phyloP scores from a whole-genome alignment of 495 filamentous ascomycete species.

The Xylaria grammica region DNA sequence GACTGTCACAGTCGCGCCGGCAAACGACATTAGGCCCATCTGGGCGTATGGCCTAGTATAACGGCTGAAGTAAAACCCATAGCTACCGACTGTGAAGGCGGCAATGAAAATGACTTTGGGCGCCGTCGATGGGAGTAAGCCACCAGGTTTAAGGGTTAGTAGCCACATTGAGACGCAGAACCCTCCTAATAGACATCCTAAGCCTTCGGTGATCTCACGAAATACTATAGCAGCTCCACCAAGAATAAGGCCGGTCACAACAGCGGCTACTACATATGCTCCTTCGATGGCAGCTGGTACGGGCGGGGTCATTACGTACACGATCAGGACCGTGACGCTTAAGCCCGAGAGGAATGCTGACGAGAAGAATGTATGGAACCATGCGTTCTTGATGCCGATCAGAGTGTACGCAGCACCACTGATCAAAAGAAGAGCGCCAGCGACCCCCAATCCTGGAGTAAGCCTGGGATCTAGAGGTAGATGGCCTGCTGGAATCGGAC shows the following conservation, averaged over 20 bases:
- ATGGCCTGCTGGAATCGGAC: constrained; percentile 44
- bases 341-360: constrained; percentile 74
- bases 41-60: constrained; percentile 78
- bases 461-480: constrained; percentile 77
- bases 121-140: constrained; percentile 64
- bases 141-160: constrained; percentile 76
- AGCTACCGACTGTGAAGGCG: constrained; percentile 68
- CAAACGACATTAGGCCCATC: constrained; percentile 77
- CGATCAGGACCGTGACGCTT: constrained; percentile 79
- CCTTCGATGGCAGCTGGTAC: constrained; percentile 80
- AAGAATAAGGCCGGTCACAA: constrained; percentile 75
- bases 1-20: constrained; percentile 76
- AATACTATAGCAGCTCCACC: constrained; percentile 80
- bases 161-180: constrained; percentile 94
- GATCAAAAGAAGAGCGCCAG: constrained; percentile 75
- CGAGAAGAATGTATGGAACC: constrained; percentile 83
- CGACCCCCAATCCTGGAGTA: constrained; percentile 79
- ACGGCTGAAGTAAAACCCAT: constrained; percentile 76
- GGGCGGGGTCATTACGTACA: constrained; percentile 88
- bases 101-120: constrained; percentile 78
- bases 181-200: constrained; percentile 86
- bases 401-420: constrained; percentile 72
- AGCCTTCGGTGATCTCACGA: constrained; percentile 81
- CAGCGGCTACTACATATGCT: constrained; percentile 82
- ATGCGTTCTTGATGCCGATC: constrained; percentile 84